Evolutionary conservation across 2,329 filamentous ascomycete genomes (phyloP).

Genomic region (Chrysosporium keratinophilum): DNA sequence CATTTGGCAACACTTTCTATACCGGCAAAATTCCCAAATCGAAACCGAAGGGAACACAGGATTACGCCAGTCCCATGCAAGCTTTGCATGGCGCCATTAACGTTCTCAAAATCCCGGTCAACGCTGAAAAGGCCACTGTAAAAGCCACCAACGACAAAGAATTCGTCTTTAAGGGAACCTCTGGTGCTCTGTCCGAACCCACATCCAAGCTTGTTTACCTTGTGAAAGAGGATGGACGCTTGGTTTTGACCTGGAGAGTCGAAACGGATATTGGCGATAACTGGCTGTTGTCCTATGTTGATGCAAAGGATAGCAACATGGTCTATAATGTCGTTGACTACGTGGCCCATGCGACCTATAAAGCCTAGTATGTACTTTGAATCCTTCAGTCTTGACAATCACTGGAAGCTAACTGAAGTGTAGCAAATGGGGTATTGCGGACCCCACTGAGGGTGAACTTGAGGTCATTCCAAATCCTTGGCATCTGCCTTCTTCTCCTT

Average conservation of each 20-base stretch:
- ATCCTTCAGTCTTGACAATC: neutral
- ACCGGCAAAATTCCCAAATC: constrained; percentile 11
- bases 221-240: constrained; percentile 10
- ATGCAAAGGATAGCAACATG: constrained; percentile 13
- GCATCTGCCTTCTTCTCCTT: constrained; percentile 9
- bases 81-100: constrained; percentile 11
- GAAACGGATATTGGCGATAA: constrained; percentile 17
- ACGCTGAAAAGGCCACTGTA: constrained; percentile 9
- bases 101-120: constrained; percentile 12
- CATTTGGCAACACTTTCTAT: constrained; percentile 14
- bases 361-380: constrained; percentile 11
- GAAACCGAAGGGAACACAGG: constrained; percentile 10
- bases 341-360: constrained; percentile 12
- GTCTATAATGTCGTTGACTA: constrained; percentile 14
- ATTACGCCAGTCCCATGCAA: constrained; percentile 12
- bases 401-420: neutral
- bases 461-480: constrained; percentile 11
- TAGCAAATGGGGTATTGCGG: constrained; percentile 14
- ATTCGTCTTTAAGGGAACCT: constrained; percentile 14
- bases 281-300: constrained; percentile 15
- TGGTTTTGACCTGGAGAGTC: constrained; percentile 15
- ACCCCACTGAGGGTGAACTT: constrained; percentile 13
- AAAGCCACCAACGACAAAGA: constrained; percentile 2
- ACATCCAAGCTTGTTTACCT: constrained; percentile 13
- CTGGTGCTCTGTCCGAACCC: constrained; percentile 13